A percentile compares a stretch with the other conserved stretches of the same genome.
Evolutionary conservation across 306 rosid species (phyloP).

Genomic region (Rosa lucieae): DNA sequence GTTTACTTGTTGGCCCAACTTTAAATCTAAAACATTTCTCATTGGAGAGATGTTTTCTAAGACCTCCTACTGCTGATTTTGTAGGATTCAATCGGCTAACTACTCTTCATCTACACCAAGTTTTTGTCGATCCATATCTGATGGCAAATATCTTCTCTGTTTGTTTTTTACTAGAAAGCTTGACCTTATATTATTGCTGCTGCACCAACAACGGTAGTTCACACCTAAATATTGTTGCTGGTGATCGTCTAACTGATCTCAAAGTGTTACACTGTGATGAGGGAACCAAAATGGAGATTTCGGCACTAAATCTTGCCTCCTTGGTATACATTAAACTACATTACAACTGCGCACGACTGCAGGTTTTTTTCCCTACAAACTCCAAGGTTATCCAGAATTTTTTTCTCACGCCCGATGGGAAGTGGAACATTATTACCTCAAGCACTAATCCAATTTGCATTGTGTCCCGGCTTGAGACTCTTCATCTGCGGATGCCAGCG

Average conservation of each 20-base stretch:
- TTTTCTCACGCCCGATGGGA: not conserved
- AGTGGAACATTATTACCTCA: not conserved
- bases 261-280: not conserved
- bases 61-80: not conserved
- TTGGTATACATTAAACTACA: not conserved
- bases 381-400: not conserved
- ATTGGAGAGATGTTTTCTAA: not conserved
- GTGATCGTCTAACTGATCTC: constrained; percentile 3
- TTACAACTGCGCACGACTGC: not conserved
- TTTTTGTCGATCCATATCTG: not conserved
- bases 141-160: not conserved
- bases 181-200: not conserved
- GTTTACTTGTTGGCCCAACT: not conserved
- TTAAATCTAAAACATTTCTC: not conserved
- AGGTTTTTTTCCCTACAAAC: not conserved
- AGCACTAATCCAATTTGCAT: not conserved
- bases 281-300: not conserved
- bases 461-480: not conserved
- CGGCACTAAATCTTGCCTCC: not conserved
- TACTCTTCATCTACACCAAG: no score
- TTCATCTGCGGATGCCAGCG: not conserved
- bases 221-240: not conserved
- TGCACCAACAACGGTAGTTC: not conserved
- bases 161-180: not conserved
- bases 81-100: not conserved